Evolutionary conservation across 441 rosid genomes (phyloP).

Genomic region (Gossypium gossypioides): DNA sequence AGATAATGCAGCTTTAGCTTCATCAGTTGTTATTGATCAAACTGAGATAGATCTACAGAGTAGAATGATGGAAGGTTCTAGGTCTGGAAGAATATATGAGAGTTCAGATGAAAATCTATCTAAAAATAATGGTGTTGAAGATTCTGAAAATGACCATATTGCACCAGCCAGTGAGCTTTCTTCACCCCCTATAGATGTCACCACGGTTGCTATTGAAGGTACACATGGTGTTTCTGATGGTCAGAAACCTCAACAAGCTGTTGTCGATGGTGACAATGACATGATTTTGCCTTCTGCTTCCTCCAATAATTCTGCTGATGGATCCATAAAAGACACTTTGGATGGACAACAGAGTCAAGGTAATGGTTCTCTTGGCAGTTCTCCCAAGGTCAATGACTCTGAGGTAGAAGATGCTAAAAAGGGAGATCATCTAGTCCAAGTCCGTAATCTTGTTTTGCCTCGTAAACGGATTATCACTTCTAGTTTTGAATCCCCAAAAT

Average conservation of each 20-base stretch:
- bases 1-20: constrained; percentile 22
- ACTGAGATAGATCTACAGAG: constrained; percentile 18
- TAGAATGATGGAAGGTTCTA: constrained; percentile 25
- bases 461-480: constrained; percentile 1
- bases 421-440: background rate
- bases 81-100: constrained; percentile 16
- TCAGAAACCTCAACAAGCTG: background rate
- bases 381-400: constrained; percentile 12
- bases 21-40: constrained; percentile 15
- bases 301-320: background rate
- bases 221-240: background rate
- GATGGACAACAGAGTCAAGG: background rate
- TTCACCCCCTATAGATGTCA: no score
- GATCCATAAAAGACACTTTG: background rate
- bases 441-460: constrained; percentile 10
- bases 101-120: constrained; percentile 19
- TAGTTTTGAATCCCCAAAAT: constrained; percentile 24
- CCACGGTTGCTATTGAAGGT: background rate
- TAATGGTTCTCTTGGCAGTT: background rate
- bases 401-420: background rate
- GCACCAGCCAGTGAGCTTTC: constrained; percentile 1
- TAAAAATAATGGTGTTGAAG: constrained; percentile 16
- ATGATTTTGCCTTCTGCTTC: constrained; percentile 3
- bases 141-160: constrained; percentile 9
- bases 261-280: background rate